Conservation (phyloP, 768 basidiomycete species). For the Xerocomus spinulosus region DNA sequence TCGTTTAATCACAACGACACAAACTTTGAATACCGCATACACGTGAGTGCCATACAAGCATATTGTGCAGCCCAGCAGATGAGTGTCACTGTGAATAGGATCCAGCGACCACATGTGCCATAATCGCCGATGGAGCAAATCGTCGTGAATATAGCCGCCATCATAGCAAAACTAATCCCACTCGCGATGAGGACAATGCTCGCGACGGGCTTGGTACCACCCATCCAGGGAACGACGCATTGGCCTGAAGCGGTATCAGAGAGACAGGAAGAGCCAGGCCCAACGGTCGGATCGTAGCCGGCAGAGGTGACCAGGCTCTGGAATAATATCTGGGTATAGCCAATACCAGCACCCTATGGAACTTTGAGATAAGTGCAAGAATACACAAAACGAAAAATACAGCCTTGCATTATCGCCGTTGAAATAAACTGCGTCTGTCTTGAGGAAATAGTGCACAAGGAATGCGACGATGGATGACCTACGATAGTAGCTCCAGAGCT, state of each 20-base stretch:
- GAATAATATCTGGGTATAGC: constrained; percentile 73
- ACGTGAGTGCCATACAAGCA: constrained; percentile 67
- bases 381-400: background rate
- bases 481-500: constrained; percentile 82
- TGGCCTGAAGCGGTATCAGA: constrained; percentile 66
- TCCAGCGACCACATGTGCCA: constrained; percentile 64
- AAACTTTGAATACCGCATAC: constrained; percentile 36
- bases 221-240: constrained; percentile 76
- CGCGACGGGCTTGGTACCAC: constrained; percentile 70
- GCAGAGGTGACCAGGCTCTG: constrained; percentile 66
- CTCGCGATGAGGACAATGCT: constrained; percentile 74
- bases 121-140: constrained; percentile 46
- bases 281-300: constrained; percentile 65
- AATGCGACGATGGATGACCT: background rate
- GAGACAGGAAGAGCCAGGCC: constrained; percentile 66
- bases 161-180: constrained; percentile 71
- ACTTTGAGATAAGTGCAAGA: background rate
- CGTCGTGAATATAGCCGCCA: constrained; percentile 80
- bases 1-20: background rate
- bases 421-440: constrained; percentile 55
- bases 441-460: background rate
- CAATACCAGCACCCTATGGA: constrained; percentile 62
- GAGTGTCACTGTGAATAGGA: constrained; percentile 61
- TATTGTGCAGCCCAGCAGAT: constrained; percentile 82
- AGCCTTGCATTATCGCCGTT: constrained; percentile 71